Evolutionary conservation across 768 basidiomycete species (phyloP), one percentile per base, ranked within the genome.

Genomic region (Lentinula guzmanii): DNA sequence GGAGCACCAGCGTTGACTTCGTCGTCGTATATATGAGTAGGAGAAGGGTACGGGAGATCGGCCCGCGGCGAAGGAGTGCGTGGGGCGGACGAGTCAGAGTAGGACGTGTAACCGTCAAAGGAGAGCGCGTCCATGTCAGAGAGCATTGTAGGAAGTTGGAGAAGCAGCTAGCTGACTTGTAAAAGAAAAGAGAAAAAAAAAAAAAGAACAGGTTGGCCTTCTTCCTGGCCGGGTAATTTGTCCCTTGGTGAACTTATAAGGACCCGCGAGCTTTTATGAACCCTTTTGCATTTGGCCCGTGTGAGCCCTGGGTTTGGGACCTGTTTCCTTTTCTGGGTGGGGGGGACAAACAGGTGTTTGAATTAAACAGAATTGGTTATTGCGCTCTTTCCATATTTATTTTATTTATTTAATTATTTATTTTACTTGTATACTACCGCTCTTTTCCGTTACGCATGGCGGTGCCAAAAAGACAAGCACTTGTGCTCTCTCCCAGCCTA

Each of bases 61-160:
- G 74, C 68, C 50, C 74, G 77, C 21, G 90, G 90, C 1, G 90
- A 90, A 0, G 90, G 90, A 0, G 90, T 91, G 60, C 89, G 82
- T 2, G 90, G 89, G 1, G 82, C 78, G 55, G 83, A 87, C 64
- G 85, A 81, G 76, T 87, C 85, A 61, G 85, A 84, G 77, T 86
- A 86, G 65, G 85, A 79, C 55, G 82, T 75, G 73, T 86, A 88
- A 6, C 77, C 72, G 76, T 87, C 85, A 72, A 87, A 89, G 54
- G 54, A 58, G 64, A 78, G 71, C 63, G 77, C 70, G 68, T 80
- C 79, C 79, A 82, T 80, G 45, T 56, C 55, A 8, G 55, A 28
- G 21, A 42, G 37, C 55, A 56, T 56, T 10, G 37, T 33, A 3
- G 21, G 24, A 48, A 9, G 18, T 8, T 2, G 8, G 9, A 46